A percentile compares a stretch with the other conserved stretches of the same genome.
These are phyloP conservation scores for Dictyostelium purpureum DNA, from an alignment of 78 protist species.

Conservation along the genomic window DNA sequence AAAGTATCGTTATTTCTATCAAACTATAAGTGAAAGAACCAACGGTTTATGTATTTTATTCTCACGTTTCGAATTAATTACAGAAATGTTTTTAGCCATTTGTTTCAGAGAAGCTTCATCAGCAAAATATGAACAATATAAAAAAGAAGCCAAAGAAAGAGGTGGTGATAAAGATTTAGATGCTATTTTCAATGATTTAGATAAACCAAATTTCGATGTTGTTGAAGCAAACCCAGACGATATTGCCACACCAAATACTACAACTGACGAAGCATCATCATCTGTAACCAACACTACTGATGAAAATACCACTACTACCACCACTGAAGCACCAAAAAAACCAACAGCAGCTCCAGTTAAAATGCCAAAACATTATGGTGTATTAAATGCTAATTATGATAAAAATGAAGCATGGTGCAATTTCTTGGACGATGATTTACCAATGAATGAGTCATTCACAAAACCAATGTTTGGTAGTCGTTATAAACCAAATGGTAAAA, in stretches of 20 bases:
- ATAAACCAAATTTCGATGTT: conserved; percentile 44
- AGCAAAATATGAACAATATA: conserved; percentile 54
- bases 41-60: conserved; percentile 58
- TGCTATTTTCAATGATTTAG: conserved; percentile 39
- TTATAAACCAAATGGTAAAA: neutral
- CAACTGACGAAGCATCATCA: neutral
- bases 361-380: conserved; percentile 51
- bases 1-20: conserved; percentile 49
- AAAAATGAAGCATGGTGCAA: conserved; percentile 1
- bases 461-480: conserved; percentile 5
- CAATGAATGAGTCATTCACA: neutral
- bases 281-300: neutral
- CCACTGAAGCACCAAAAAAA: neutral
- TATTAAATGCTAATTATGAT: neutral
- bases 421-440: conserved; percentile 9
- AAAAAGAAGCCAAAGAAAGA: conserved; percentile 30
- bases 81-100: conserved; percentile 81
- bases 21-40: conserved; percentile 60
- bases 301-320: neutral
- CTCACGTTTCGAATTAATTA: conserved; percentile 55
- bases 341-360: neutral
- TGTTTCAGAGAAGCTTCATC: conserved; percentile 72
- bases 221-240: neutral
- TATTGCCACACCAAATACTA: neutral
- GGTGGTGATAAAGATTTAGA: conserved; percentile 27